phyloP scores from a whole-genome alignment of 2,329 filamentous ascomycete species.

The Diaporthe australafricana region DNA sequence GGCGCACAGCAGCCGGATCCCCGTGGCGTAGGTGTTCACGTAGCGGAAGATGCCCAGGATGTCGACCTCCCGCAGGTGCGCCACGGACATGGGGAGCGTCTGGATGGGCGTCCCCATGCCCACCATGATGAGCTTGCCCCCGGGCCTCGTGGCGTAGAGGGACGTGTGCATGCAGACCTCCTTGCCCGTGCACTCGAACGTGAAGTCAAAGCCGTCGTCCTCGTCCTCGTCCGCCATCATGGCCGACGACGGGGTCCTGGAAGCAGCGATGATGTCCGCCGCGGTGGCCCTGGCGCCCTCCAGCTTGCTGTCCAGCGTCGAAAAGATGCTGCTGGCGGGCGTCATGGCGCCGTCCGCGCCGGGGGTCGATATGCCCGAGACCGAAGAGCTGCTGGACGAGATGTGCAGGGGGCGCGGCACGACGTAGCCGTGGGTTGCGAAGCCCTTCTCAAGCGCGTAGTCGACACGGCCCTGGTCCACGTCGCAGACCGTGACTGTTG shows the following conservation, averaged over 20 bases:
- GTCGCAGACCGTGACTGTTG: conserved; percentile 70
- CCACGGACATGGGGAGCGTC: conserved; percentile 78
- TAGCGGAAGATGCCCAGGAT: conserved; percentile 84
- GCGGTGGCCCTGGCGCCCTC: conserved; percentile 63
- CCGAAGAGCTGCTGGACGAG: conserved; percentile 57
- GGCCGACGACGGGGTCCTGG: conserved; percentile 46
- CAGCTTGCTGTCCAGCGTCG: conserved; percentile 58
- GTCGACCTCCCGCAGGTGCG: conserved; percentile 80
- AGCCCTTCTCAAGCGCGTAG: conserved; percentile 69
- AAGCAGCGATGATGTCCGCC: conserved; percentile 59
- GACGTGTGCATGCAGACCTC: conserved; percentile 79
- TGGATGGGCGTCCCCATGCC: conserved; percentile 85
- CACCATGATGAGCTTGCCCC: conserved; percentile 80
- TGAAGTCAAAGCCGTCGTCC: conserved; percentile 72
- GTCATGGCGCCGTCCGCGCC: conserved; percentile 54
- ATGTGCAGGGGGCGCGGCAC: conserved; percentile 58
- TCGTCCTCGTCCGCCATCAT: conserved; percentile 39
- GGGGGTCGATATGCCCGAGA: conserved; percentile 61
- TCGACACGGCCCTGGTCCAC: conserved; percentile 69
- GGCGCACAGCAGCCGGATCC: conserved; percentile 71
- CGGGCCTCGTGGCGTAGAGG: conserved; percentile 77
- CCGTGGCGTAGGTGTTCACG: conserved; percentile 79
- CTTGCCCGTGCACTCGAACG: conserved; percentile 83
- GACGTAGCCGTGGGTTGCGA: conserved; percentile 70
- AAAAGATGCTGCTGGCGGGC: conserved; percentile 59